Conservation (phyloP, 2,329 filamentous ascomycete species). For the Aspergillus sp. region DNA sequence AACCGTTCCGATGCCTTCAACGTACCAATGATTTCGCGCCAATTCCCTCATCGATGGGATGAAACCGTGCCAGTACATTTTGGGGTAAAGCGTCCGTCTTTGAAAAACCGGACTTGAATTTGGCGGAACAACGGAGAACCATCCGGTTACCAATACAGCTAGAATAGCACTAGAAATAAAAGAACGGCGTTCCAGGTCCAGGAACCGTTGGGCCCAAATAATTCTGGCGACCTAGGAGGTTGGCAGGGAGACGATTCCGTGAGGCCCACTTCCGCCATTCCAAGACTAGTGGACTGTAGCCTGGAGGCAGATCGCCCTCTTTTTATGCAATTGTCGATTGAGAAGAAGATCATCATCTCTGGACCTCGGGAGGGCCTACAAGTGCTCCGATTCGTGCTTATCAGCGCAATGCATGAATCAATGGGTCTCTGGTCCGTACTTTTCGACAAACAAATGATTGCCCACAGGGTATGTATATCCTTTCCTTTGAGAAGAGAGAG, state of each 20-base stretch:
- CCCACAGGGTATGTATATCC: neutral
- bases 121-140: constrained; percentile 5
- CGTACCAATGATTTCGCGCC: constrained; percentile 1
- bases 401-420: neutral
- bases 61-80: constrained; percentile 7
- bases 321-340: neutral
- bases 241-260: constrained; percentile 22
- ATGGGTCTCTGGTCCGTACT: neutral
- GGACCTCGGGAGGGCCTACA: neutral
- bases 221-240: constrained; percentile 2
- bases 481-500: neutral
- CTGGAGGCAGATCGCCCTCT: constrained; percentile 7
- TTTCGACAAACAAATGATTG: constrained; percentile 2
- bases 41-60: constrained; percentile 5
- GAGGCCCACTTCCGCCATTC: constrained; percentile 17
- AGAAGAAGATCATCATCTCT: constrained; percentile 2
- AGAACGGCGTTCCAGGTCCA: constrained; percentile 13
- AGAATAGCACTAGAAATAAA: constrained; percentile 25
- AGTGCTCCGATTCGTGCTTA: neutral
- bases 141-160: constrained; percentile 21
- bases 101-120: neutral
- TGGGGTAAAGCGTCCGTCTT: neutral
- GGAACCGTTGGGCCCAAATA: constrained; percentile 21
- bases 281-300: neutral
- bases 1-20: neutral